Base-by-base conservation (phyloP, 2,329 filamentous ascomycete species). In the Colletotrichum chrysophilum region DNA sequence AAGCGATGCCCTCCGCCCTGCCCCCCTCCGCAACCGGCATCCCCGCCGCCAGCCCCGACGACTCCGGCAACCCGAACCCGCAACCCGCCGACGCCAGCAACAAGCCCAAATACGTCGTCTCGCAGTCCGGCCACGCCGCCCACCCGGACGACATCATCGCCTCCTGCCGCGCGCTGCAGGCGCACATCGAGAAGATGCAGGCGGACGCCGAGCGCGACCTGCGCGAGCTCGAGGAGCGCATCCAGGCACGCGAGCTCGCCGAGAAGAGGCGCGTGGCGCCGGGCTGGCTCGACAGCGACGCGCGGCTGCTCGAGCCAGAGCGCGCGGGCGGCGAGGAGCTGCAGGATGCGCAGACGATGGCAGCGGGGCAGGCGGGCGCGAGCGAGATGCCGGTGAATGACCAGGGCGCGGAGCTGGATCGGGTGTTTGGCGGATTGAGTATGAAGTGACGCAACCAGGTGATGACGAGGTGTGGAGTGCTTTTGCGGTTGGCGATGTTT, bases 121-220 rank as follows among this genome's bases (percentile, higher is more conserved):
- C 96, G 4, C 87, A 90, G 13, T 93, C 95, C 0, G 95, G 94
- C 34, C 94, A 96, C 82, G 93, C 95, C 61, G 95, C 96, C 7
- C 95, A 98, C 79, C 96, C 97, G 1, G 92, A 96, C 80, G 93
- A 96, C 79, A 98, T 99, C 80, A 89, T 96, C 24, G 90, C 92
- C 16, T 96, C 95, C 28, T 98, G 96, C 86, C 90, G 91, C 77
- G 93, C 94, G 9, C 90, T 99, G 56, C 92, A 94, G 79, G 90
- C 91, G 2, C 95, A 98, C 84, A 88, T 99, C 14, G 87, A 91
- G 30, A 91, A 92, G 78, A 89, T 95, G 78, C 90, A 93, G 78
- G 88, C 89, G 4, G 93, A 95, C 43, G 94, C 94, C 3, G 90
- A 94, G 77, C 86, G 88, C 43, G 91, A 93, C 70, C 87, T 98